A percentile compares a stretch with the other conserved stretches of the same genome.
phyloP scores from a whole-genome alignment of 2,329 filamentous ascomycete genomes.

The Niveomyces coronatus region DNA sequence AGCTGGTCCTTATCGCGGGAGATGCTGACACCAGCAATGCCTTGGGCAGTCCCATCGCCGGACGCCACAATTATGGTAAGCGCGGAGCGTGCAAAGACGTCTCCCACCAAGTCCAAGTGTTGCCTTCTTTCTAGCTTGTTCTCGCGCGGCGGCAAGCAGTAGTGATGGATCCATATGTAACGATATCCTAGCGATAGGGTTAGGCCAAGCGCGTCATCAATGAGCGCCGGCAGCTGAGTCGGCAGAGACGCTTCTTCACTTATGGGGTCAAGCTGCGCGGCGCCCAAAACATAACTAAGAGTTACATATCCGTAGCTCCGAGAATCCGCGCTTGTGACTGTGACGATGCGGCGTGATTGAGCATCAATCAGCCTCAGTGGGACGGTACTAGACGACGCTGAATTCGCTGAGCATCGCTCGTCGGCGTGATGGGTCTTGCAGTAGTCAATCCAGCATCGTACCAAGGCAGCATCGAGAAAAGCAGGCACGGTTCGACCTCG shows the following conservation, averaged over 20 bases:
- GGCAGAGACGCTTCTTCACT: slow-evolving; percentile 15
- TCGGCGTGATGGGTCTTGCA: slow-evolving; percentile 21
- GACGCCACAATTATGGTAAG: slow-evolving; percentile 27
- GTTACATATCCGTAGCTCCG: slow-evolving; percentile 22
- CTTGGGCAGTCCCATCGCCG: slow-evolving; percentile 18
- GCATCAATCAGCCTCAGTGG: slow-evolving; percentile 25
- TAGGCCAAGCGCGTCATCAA: slow-evolving; percentile 24
- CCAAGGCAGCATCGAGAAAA: slow-evolving; percentile 20
- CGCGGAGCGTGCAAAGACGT: slow-evolving; percentile 23
- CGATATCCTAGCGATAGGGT: slow-evolving; percentile 23
- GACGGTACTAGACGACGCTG: background rate
- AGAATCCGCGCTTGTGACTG: slow-evolving; percentile 18
- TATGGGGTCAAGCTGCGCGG: background rate
- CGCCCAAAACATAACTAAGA: slow-evolving; percentile 23
- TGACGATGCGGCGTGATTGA: slow-evolving; percentile 18
- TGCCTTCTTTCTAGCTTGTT: slow-evolving; percentile 16
- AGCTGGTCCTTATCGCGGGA: slow-evolving; percentile 24
- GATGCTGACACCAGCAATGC: slow-evolving; percentile 25
- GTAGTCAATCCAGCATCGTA: slow-evolving; percentile 25
- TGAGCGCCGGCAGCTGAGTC: slow-evolving; percentile 18
- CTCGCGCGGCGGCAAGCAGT: slow-evolving; percentile 22
- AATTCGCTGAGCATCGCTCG: slow-evolving; percentile 15
- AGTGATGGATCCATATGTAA: slow-evolving; percentile 29
- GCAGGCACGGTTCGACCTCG: slow-evolving; percentile 23
- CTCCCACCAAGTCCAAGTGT: slow-evolving; percentile 23